Evolutionary conservation across 805 yeast species (phyloP), one percentile per base, ranked within the genome.

Genomic region (Saccharomycopsis capsularis): DNA sequence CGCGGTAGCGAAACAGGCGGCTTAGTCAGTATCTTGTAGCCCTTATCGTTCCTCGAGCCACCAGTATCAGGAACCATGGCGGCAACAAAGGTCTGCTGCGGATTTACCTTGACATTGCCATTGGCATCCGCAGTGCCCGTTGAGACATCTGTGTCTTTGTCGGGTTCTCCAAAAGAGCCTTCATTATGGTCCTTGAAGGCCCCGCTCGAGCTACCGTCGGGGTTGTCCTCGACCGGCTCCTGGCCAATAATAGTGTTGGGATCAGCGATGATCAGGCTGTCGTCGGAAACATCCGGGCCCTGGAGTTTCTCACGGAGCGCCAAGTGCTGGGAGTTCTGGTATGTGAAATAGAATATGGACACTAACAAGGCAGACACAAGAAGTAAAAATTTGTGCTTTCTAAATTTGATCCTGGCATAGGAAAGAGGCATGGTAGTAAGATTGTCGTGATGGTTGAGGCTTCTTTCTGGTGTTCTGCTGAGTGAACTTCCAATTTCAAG

Each of bases 1-100:
- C 53, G 27, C 2, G 53, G 53, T 16, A 50, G 39, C 3, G 40
- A 24, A 9, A 46, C 51, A 9, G 50, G 45, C 5, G 50, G 40
- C n/a, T 42, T 29, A 18, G 15, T 22, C 4, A 13, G 21, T 16
- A 5, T 9, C 15, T 30, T 19, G 34, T 27, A 30, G 4, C 30
- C 47, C 3, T 37, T 29, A 7, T 46, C 50, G 18, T 46, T 44
- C 13, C 49, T 16, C 21, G 45, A 44, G 6, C 15, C 27, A 3
- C 48, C 48, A 13, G 22, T 7, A n/a, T 43, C 48, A 15, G 22
- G 35, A 13, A 38, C 47, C n/a, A 50, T 15, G 6, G n/a, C 15
- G 5, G 46, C 38, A 25, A 47, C 13, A n/a, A n/a, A n/a, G n/a
- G n/a, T n/a, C 13, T 29, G 32, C 13, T 29, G 7, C 9, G 24